Evolutionary conservation across 345 rosid species (phyloP), one percentile per base, ranked within the genome.

Genomic region (Populus simonii): DNA sequence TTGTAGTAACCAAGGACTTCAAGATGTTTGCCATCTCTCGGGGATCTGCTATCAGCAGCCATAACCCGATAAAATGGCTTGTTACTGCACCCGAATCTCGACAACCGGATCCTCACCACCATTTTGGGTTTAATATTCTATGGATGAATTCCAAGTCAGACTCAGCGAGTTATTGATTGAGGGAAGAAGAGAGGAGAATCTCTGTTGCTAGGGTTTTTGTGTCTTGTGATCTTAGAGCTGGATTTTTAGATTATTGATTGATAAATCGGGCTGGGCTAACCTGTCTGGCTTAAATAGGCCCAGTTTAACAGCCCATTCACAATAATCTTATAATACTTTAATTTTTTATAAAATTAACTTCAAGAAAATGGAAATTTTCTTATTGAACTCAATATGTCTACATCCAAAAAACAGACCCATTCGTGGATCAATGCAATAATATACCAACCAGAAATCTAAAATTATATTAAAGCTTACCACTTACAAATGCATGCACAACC

Each of bases 1-100:
- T 95, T 90, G 76, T 85, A 91, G 84, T 89, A 93, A 61, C 97
- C 94, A 68, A 92, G 78, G n/a, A 91, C 92, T 85, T 93, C 97
- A 23, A 95, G 90, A 76, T 92, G 98, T 80, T 90, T 93, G 66
- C 96, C 98, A 77, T 95, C 97, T 80, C 97, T 85, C 0, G 92
- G 93, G 1, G 98, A 90, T 82, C 93, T 89, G 84, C 94, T 90
- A 86, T 93, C 88, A 15, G 98, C 92, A 3, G 91, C 94, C 89
- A 92, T 90, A 11, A 93, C 82, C 25, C 99, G 86, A 71, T 84
- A 95, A 79, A 93, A 91, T 1, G 98, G 97, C 76, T 85, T 84
- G 79, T 93, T 80, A 65, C 82, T 92, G 84, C 97, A 93, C 29
- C 97, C 98, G 1, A 92, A 85, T 72, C 98, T 89, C 62, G 93